These are phyloP conservation scores for Coniophora puteana DNA, from an alignment of 1,284 basidiomycete genomes.

Conservation along the genomic window DNA sequence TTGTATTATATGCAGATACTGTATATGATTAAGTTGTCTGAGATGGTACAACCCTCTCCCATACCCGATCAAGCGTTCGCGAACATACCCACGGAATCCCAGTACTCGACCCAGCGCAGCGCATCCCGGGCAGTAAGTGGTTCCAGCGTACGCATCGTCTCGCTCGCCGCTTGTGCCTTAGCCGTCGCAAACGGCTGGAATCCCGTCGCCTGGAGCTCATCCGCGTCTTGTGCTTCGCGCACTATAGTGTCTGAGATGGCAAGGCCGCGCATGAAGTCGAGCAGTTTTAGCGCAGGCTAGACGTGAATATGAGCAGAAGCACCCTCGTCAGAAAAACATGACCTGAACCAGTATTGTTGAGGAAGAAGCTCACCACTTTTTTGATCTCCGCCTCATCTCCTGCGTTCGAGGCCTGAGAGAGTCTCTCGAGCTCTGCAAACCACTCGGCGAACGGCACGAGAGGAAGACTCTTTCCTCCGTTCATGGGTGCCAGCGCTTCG, in stretches of 20 bases:
- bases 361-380: slow-evolving; percentile 14
- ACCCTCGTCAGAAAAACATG: no score
- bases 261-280: slow-evolving; percentile 13
- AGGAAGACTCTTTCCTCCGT: slow-evolving; percentile 12
- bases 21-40: no score
- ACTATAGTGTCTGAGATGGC: slow-evolving; percentile 6
- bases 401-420: slow-evolving; percentile 1
- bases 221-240: neutral
- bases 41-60: no score
- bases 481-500: slow-evolving; percentile 10
- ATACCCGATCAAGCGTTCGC: no score
- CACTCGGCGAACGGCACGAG: slow-evolving; percentile 22
- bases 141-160: slow-evolving; percentile 15
- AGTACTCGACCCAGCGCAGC: slow-evolving; percentile 18
- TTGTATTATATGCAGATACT: no score
- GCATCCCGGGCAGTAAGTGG: slow-evolving; percentile 13
- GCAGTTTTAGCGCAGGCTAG: slow-evolving; percentile 16
- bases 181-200: slow-evolving; percentile 9
- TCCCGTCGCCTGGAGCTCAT: slow-evolving; percentile 7
- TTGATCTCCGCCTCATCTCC: slow-evolving; percentile 12
- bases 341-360: no score
- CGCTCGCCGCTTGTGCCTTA: slow-evolving; percentile 10
- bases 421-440: slow-evolving; percentile 16
- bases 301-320: slow-evolving; percentile 8
- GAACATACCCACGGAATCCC: slow-evolving; percentile 14